phyloP scores from a whole-genome alignment of 2,329 filamentous ascomycete species.

The Cryphonectria naterciae region DNA sequence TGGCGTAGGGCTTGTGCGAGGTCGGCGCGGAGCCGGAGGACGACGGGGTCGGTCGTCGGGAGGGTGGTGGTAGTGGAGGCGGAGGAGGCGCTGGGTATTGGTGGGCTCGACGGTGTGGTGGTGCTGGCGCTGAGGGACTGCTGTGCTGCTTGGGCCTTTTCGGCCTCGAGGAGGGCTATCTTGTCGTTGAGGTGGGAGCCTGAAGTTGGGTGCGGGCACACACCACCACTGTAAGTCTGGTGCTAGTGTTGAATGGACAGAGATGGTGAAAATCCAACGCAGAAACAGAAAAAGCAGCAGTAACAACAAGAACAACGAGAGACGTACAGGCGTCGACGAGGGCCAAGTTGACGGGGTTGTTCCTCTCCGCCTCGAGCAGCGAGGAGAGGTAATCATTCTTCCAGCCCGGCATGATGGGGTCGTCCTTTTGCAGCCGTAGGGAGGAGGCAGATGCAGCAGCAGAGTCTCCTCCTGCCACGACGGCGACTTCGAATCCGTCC shows the following conservation, averaged over 20 bases:
- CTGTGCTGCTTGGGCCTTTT: constrained; percentile 45
- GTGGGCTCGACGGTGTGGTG: constrained; percentile 28
- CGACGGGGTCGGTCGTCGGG: constrained; percentile 35
- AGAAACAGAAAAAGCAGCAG: neutral
- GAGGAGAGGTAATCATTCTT: constrained; percentile 79
- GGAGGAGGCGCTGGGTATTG: constrained; percentile 35
- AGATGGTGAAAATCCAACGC: neutral
- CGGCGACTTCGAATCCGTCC: neutral
- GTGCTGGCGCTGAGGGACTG: constrained; percentile 14
- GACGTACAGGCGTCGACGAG: constrained; percentile 79
- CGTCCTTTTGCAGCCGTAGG: neutral
- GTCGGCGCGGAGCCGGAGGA: constrained; percentile 63
- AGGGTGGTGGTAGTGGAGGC: constrained; percentile 30
- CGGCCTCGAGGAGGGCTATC: constrained; percentile 64
- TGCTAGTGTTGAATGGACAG: neutral
- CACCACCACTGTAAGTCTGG: constrained; percentile 10
- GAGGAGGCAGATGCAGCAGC: neutral
- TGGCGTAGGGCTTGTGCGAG: constrained; percentile 78
- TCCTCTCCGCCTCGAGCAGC: constrained; percentile 72
- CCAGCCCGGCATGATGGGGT: constrained; percentile 65
- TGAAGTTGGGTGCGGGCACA: constrained; percentile 38
- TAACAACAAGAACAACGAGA: neutral
- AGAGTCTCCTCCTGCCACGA: neutral
- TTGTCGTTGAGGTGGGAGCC: constrained; percentile 70
- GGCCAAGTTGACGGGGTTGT: constrained; percentile 62